Base-by-base conservation (phyloP, 225 moss, liverwort and hornwort species). In the Straminergon stramineum region DNA sequence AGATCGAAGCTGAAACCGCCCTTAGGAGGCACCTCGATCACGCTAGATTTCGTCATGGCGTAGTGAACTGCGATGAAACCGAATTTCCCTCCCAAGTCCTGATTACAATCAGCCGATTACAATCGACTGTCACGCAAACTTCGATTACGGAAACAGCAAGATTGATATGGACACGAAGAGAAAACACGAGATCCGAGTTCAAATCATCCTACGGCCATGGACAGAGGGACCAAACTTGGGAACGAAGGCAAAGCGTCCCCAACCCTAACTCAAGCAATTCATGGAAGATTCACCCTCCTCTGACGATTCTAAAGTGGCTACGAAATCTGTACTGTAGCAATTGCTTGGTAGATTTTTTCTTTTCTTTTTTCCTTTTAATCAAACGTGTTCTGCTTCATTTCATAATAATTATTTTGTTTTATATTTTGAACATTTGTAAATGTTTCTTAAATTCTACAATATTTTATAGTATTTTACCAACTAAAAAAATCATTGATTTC, bases 1-100 rank as follows among this genome's bases (percentile, higher is more conserved):
- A 96, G 91, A 86, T 97, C 96, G 91, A 97, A 98, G 94, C 68
- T 95, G 91, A 96, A 97, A 19, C 96, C 97, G 71, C 97, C 96
- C 88, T 94, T 93, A 43, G 90, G 84, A 56, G 95, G 95, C 79
- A 95, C 69, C 91, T 95, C 94, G 14, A 96, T 92, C 87, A 90
- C 87, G 52, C 90, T 85, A 31, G 89, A 83, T 88, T 95, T 94
- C 89, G 92, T 92, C 96, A 96, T 96, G 56, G 88, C 95, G 30
- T 96, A 71, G 97, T 96, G 48, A 95, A 35, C 30, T 48, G 13
- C 45, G 60, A 84, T 51, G 18, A 37, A 51, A 35, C 52, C 41
- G 22, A 87, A 75, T 80, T 79, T 71, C 56, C 41, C 24, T 17
- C 60, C 7, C 11, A 22, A 58, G 39, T 58, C n/a, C 58, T 17